These are phyloP conservation scores for Sporisorium reilianum DNA, from an alignment of 1,284 basidiomycete species.

Conservation along the genomic window DNA sequence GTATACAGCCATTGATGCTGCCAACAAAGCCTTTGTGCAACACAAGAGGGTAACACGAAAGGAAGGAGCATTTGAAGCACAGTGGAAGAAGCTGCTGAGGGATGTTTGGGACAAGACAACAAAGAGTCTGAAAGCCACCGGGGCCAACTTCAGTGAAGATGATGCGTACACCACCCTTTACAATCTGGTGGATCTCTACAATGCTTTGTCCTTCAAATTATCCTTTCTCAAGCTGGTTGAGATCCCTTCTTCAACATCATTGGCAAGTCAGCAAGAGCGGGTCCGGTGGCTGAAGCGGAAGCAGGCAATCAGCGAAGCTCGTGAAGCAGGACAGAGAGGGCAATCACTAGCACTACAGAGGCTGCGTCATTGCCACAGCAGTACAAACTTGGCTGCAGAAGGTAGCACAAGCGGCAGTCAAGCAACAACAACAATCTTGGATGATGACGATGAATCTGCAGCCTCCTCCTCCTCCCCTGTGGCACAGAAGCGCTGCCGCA, in stretches of 20 bases:
- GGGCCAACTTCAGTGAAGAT: conserved; percentile 6
- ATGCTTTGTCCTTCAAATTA: neutral
- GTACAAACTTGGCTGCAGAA: neutral
- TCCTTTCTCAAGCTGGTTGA: conserved; percentile 7
- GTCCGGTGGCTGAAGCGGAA: neutral
- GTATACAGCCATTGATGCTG: neutral
- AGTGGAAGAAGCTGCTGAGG: conserved; percentile 5
- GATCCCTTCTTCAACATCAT: neutral
- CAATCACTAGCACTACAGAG: conserved; percentile 7
- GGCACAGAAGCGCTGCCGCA: neutral
- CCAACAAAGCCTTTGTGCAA: neutral
- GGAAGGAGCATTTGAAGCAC: conserved; percentile 10
- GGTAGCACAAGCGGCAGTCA: neutral
- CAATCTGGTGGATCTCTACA: conserved; percentile 9
- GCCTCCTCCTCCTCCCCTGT: neutral
- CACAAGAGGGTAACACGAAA: neutral
- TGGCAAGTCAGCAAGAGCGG: neutral
- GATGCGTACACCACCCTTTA: neutral
- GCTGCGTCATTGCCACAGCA: neutral
- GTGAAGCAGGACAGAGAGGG: conserved; percentile 3
- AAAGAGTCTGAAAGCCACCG: conserved; percentile 3
- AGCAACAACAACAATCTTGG: neutral
- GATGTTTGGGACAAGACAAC: conserved; percentile 1
- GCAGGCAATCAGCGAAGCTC: conserved; percentile 3
- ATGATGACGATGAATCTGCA: neutral